Percentiles rank a stretch among this genome's conserved stretches.
These are phyloP conservation scores for Calonectria naviculata DNA, from an alignment of 2,329 filamentous ascomycete species.

Conservation along the genomic window DNA sequence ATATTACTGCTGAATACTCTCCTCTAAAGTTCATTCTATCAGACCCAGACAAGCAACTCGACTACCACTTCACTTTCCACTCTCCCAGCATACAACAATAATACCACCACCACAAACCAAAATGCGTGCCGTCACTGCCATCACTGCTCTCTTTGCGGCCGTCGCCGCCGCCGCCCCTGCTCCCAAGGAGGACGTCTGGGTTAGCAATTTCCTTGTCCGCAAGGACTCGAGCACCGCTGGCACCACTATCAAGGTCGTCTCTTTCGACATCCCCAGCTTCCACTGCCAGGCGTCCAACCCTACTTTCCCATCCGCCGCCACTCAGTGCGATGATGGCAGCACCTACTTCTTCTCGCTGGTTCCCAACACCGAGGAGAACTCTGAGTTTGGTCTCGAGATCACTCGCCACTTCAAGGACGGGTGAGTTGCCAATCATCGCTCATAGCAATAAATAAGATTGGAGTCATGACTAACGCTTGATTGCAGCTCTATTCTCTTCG, in stretches of 20 bases:
- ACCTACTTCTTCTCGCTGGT: slow-evolving; percentile 21
- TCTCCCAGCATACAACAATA: neutral
- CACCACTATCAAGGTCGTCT: slow-evolving; percentile 14
- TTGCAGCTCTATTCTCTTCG: neutral
- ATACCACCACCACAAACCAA: neutral
- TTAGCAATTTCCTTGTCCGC: slow-evolving; percentile 19
- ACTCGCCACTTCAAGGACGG: slow-evolving; percentile 20
- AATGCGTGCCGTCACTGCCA: slow-evolving; percentile 16
- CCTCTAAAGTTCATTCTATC: neutral
- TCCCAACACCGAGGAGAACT: slow-evolving; percentile 7
- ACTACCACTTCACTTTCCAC: neutral
- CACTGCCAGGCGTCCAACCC: slow-evolving; percentile 19
- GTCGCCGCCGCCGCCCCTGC: slow-evolving; percentile 9
- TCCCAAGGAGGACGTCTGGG: slow-evolving; percentile 21
- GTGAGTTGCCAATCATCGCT: neutral
- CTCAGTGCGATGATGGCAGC: slow-evolving; percentile 15
- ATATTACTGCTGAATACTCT: neutral
- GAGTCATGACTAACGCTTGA: neutral
- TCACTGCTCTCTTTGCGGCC: slow-evolving; percentile 16
- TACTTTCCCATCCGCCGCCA: slow-evolving; percentile 7
- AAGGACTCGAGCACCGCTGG: slow-evolving; percentile 11
- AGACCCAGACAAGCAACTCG: neutral
- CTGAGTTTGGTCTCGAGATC: slow-evolving; percentile 17
- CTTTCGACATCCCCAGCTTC: slow-evolving; percentile 16
- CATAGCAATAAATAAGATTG: neutral